Conservation (phyloP, 2,329 filamentous ascomycete genomes). For the Stagonosporopsis chrysanthemi region DNA sequence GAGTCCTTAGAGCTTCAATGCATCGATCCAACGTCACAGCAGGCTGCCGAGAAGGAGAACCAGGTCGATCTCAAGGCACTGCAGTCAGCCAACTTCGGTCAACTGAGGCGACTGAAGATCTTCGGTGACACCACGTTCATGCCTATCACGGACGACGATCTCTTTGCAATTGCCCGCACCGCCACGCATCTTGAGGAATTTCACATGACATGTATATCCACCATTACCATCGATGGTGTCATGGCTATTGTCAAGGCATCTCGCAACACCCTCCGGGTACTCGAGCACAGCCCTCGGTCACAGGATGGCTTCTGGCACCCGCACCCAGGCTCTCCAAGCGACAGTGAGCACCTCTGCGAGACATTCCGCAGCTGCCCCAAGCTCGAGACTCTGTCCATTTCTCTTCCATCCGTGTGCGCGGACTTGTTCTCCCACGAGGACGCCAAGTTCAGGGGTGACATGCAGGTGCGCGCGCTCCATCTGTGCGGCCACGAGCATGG, state of each 20-base stretch:
- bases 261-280: slow-evolving; percentile 56
- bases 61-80: slow-evolving; percentile 55
- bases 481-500: slow-evolving; percentile 54
- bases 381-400: slow-evolving; percentile 58
- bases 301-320: slow-evolving; percentile 61
- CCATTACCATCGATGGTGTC: slow-evolving; percentile 61
- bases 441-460: slow-evolving; percentile 56
- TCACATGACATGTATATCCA: slow-evolving; percentile 62
- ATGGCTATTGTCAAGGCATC: slow-evolving; percentile 61
- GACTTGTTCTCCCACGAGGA: slow-evolving; percentile 56
- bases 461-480: slow-evolving; percentile 59
- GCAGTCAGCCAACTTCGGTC: slow-evolving; percentile 58
- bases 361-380: slow-evolving; percentile 56
- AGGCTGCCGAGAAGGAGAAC: slow-evolving; percentile 51
- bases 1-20: slow-evolving; percentile 61
- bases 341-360: slow-evolving; percentile 58
- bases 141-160: slow-evolving; percentile 59
- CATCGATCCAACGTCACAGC: slow-evolving; percentile 57
- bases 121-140: slow-evolving; percentile 63
- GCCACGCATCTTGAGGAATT: slow-evolving; percentile 61
- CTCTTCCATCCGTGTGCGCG: slow-evolving; percentile 57
- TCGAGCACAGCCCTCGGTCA: slow-evolving; percentile 62
- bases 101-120: slow-evolving; percentile 60
- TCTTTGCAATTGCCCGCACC: slow-evolving; percentile 59
- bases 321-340: slow-evolving; percentile 54